phyloP scores from a whole-genome alignment of 2,329 filamentous ascomycete genomes.

The Apiospora rasikravindrae region DNA sequence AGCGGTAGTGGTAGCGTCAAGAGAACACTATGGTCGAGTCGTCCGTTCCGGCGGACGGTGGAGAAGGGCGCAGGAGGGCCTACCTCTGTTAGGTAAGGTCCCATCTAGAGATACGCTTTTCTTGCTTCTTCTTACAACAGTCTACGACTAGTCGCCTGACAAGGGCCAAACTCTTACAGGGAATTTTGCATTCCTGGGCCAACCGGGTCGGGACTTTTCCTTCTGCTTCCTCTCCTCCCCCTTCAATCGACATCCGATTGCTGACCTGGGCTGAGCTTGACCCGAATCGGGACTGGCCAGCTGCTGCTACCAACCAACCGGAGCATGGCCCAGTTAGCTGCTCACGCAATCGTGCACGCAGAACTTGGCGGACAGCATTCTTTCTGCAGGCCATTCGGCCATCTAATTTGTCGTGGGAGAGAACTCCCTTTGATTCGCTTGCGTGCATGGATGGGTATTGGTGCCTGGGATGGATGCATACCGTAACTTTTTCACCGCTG shows the following conservation, averaged over 20 bases:
- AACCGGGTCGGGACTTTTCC: slow-evolving; percentile 1
- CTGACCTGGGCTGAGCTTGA: not conserved
- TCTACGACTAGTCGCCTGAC: not conserved
- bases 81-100: slow-evolving; percentile 1
- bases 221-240: not conserved
- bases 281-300: not conserved
- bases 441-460: not conserved
- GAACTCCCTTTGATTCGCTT: not conserved
- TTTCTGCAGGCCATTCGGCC: not conserved
- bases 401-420: not conserved
- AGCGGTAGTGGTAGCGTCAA: not conserved
- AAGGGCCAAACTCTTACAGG: slow-evolving; percentile 4
- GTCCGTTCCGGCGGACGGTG: slow-evolving; percentile 11
- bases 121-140: slow-evolving; percentile 13
- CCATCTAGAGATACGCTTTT: slow-evolving; percentile 3
- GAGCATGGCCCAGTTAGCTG: not conserved
- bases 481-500: not conserved
- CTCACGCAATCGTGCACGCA: not conserved
- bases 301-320: not conserved
- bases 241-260: not conserved
- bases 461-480: not conserved
- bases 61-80: slow-evolving; percentile 1
- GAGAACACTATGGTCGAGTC: slow-evolving; percentile 16
- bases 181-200: slow-evolving; percentile 20
- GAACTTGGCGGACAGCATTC: not conserved